Evolutionary conservation across 768 basidiomycete genomes (phyloP), one percentile per base, ranked within the genome.

Genomic region (Boletus vinaceobasis): DNA sequence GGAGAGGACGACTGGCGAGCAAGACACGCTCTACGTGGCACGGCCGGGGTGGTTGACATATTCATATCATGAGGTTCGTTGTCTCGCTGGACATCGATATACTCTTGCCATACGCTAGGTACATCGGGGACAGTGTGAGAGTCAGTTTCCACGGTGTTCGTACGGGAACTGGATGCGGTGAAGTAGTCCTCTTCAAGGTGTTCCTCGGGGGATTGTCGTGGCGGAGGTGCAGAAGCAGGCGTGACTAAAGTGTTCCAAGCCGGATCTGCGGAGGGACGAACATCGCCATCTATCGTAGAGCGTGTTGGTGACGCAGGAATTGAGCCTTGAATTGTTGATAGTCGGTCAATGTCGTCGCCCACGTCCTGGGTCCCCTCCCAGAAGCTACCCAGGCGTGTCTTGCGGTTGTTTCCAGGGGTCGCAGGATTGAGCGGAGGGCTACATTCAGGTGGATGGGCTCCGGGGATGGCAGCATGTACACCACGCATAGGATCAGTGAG

Each of bases 401-500:
- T 82, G 36, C 87, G 79, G 35, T 70, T 73, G 45, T 70, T 75
- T 38, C 80, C 78, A 2, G 83, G 78, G 1, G 80, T 80, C 17
- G 67, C 63, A 0, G 77, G 70, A 21, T 73, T 71, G 43, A 64
- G 65, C 21, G 72, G 70, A 46, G 69, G 61, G 67, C 72, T 70
- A 26, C 67, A 65, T 46, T 61, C 65, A 64, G 54, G 65, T 57
- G 50, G 76, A 66, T 85, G 83, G 10, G 82, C 78, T 23, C 86
- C 81, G 1, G 88, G 87, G 42, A 88, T 80, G 9, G 82, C 75
- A 26, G 87, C 77, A 9, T 79, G 85, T 21, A 87, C 79, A 33
- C 84, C 83, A 36, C 89, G 84, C 84, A 97, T 86, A 0, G 94
- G 94, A 71, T 97, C 94, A 10, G 87, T 87, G 26, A 96, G 80